Base-by-base conservation (phyloP, 2,329 filamentous ascomycete genomes). In the Trichoderma semiorbis region DNA sequence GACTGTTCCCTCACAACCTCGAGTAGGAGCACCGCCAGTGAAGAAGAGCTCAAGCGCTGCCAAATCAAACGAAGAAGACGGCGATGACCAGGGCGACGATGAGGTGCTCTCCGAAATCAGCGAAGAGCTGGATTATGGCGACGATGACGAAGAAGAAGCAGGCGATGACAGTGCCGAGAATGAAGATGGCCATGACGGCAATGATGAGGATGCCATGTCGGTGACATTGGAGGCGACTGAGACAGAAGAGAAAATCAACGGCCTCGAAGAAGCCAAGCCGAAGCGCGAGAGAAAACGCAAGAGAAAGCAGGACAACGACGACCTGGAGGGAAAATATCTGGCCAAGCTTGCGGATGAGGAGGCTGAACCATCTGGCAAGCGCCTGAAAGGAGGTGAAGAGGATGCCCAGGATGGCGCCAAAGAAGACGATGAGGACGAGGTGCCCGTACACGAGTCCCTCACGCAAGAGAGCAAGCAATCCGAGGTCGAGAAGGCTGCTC, bases 401-500 rank as follows among this genome's bases (percentile, higher is more conserved):
- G 77, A 81, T 57, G 78, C 74, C 63, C 72, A 76, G 26, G 68
- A 74, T 60, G 79, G 79, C 12, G 85, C 83, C 75, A 80, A 88
- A 75, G 79, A 90, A 78, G 84, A 81, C 8, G 78, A 79, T 12
- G 79, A 79, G 3, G 79, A 82, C 5, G 82, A 84, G 16, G 83
- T 81, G 10, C 84, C 86, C 5, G 81, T 88, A 53, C 90, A 92
- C 76, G 90, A 91, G 78, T 89, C 86, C 70, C 84, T 88, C 50
- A 81, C 79, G 74, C 85, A 83, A 69, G 81, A 83, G 79, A 87
- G 84, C 82, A 90, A 86, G 80, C 84, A 76, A 61, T 77, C 84
- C 26, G 93, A 97, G 74, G 77, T 97, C 3, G 93, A 97, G 72
- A 97, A 97, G 84, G 93, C 95, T 10, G 89, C 89, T 72, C 92